These are phyloP conservation scores for Diplocarpon mali DNA, from an alignment of 2,329 filamentous ascomycete species.

Conservation along the genomic window DNA sequence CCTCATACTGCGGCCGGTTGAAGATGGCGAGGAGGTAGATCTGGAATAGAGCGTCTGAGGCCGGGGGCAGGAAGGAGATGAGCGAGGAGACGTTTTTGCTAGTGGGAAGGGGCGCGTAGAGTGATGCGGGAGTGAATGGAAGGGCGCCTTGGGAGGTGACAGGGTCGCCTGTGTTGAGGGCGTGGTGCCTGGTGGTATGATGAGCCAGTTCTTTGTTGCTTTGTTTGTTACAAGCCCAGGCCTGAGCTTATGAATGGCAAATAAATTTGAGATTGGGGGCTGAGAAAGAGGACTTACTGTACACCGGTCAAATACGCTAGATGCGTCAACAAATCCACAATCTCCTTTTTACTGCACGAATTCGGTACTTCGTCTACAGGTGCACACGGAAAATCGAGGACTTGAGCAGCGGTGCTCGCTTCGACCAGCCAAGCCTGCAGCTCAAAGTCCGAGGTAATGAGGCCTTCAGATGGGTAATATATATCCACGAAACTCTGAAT, in stretches of 20 bases:
- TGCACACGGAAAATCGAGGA: slow-evolving; percentile 32
- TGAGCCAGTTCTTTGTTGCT: background rate
- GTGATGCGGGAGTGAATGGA: slow-evolving; percentile 33
- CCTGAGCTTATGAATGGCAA: too few species aligned
- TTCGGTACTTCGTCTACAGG: slow-evolving; percentile 27
- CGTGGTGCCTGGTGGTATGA: slow-evolving; percentile 27
- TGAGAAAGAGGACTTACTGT: slow-evolving; percentile 7
- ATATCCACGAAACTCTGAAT: slow-evolving; percentile 33
- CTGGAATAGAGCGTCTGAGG: slow-evolving; percentile 28
- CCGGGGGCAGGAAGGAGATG: slow-evolving; percentile 28
- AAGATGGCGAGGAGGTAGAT: slow-evolving; percentile 31
- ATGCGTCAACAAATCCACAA: slow-evolving; percentile 34
- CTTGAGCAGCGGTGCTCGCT: slow-evolving; percentile 28
- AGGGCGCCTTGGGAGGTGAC: slow-evolving; percentile 29
- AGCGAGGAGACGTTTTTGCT: slow-evolving; percentile 30
- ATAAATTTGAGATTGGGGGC: background rate
- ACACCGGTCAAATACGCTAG: slow-evolving; percentile 29
- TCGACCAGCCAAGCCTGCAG: slow-evolving; percentile 35
- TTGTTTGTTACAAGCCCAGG: background rate
- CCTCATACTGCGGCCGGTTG: slow-evolving; percentile 30
- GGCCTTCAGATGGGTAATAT: slow-evolving; percentile 31
- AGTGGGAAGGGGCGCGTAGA: slow-evolving; percentile 31
- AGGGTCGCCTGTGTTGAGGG: slow-evolving; percentile 33
- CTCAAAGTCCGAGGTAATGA: slow-evolving; percentile 30
- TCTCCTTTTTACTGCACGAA: slow-evolving; percentile 29